These are phyloP conservation scores for Penicillium ucsense DNA, from an alignment of 495 filamentous ascomycete genomes.

Conservation along the genomic window DNA sequence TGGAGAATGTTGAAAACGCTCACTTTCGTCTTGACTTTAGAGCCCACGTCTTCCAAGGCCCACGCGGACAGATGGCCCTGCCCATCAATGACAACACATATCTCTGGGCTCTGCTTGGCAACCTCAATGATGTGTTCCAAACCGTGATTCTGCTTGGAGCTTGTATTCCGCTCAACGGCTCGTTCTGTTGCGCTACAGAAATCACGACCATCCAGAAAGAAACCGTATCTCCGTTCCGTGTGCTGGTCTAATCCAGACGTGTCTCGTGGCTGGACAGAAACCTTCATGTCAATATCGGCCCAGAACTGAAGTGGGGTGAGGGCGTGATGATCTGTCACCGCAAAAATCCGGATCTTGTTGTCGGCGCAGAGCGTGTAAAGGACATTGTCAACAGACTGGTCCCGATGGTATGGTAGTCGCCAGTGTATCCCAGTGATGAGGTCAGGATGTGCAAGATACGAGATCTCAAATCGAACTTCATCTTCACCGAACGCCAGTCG, in stretches of 20 bases:
- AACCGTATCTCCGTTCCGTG: slow-evolving; percentile 53
- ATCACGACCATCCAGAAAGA: slow-evolving; percentile 77
- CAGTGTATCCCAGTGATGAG: slow-evolving; percentile 77
- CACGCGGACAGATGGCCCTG: slow-evolving; percentile 85
- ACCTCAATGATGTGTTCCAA: slow-evolving; percentile 81
- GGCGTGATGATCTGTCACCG: slow-evolving; percentile 62
- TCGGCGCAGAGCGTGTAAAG: slow-evolving; percentile 93
- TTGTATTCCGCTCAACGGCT: slow-evolving; percentile 53
- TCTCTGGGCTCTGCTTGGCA: slow-evolving; percentile 75
- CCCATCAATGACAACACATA: slow-evolving; percentile 78
- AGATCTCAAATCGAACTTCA: slow-evolving; percentile 80
- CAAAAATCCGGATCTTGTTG: slow-evolving; percentile 75
- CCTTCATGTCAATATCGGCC: slow-evolving; percentile 69
- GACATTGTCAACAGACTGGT: slow-evolving; percentile 75
- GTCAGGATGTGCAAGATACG: slow-evolving; percentile 77
- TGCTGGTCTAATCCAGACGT: slow-evolving; percentile 18
- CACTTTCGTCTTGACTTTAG: slow-evolving; percentile 54
- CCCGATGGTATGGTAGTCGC: slow-evolving; percentile 63
- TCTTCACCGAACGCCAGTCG: slow-evolving; percentile 74
- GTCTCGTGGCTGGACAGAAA: slow-evolving; percentile 57
- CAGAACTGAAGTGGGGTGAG: slow-evolving; percentile 66
- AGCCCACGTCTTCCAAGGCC: slow-evolving; percentile 85
- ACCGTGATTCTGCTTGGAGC: slow-evolving; percentile 55
- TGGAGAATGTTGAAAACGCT: slow-evolving; percentile 86
- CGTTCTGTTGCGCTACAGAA: slow-evolving; percentile 67